Base-by-base conservation (phyloP, 305 asterid species). In the Petunia hybrid region DNA sequence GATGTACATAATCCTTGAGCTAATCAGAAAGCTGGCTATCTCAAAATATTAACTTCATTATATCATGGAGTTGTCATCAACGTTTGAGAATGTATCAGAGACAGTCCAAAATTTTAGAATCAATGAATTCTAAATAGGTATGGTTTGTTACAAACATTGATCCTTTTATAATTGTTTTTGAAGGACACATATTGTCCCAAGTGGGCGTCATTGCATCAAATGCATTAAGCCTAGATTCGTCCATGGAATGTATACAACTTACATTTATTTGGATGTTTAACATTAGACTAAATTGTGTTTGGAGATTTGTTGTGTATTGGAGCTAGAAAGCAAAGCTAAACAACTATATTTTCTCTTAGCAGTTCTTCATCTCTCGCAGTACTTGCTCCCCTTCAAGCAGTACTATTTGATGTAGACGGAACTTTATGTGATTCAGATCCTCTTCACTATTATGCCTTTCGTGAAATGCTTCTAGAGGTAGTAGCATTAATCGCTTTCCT, bases 371-470 rank as follows among this genome's bases (percentile, higher is more conserved):
- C 98, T 74, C 91, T 95, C 70, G 79, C 85, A 80, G 84, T 88
- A 73, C 89, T 88, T 85, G 97, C 96, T 82, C 97, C 99, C 68
- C 89, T 95, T 80, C 91, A 95, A 87, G 99, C 99, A 41, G 94
- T 94, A 16, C 86, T 95, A 35, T 95, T 95, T 83, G 99, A 95
- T 43, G 83, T 95, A 38, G 99, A 95, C 84, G 99, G 99, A 80
- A 95, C 99, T 60, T 85, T 95, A 80, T 91, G 97, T 46, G 99
- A 95, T 86, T 81, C 99, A 2, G 99, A 95, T 84, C 99, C 99
- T 82, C 87, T 95, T 86, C 99, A 95, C 80, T 80, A 70, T 56
- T 9, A 80, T 62, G 98, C 97, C 75, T 94, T 92, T 84, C 91
- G 90, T 5, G 97, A 82, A 88, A 82, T 94, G 97, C 98, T 95